Conservation (phyloP, 2,329 filamentous ascomycete species). For the Pyricularia sp. region DNA sequence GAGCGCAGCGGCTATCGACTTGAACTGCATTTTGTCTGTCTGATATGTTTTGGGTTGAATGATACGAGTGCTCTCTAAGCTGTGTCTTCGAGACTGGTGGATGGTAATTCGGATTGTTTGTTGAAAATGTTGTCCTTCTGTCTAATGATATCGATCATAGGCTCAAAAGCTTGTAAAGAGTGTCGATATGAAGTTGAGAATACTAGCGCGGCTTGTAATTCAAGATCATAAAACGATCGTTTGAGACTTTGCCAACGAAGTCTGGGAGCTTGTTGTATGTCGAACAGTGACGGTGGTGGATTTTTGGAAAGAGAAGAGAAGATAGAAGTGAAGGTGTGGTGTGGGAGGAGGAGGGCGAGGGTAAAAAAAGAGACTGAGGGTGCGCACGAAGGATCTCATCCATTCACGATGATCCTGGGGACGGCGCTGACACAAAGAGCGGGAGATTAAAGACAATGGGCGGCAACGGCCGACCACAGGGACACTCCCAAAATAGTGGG, state of each 20-base stretch:
- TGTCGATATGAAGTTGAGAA: slow-evolving; percentile 6
- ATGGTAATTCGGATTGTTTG: neutral
- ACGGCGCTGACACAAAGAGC: neutral
- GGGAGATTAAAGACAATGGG: neutral
- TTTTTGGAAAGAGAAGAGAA: slow-evolving; percentile 5
- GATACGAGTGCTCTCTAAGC: neutral
- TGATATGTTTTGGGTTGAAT: neutral
- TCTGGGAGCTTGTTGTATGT: slow-evolving; percentile 16
- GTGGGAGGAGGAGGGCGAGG: slow-evolving; percentile 1
- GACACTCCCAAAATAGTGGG: neutral
- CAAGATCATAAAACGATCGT: slow-evolving; percentile 13
- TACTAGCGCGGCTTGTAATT: slow-evolving; percentile 17
- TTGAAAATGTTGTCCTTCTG: neutral
- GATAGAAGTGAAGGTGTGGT: neutral
- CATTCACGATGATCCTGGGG: neutral
- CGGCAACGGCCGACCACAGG: neutral
- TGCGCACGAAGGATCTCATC: neutral
- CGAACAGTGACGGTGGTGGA: slow-evolving; percentile 6
- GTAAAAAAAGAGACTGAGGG: neutral
- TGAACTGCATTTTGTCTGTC: slow-evolving; percentile 25
- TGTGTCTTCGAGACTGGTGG: neutral
- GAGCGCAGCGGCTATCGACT: slow-evolving; percentile 30
- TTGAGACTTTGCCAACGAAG: slow-evolving; percentile 45
- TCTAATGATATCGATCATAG: neutral
- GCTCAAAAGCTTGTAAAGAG: neutral